Percentiles rank a stretch among this genome's conserved stretches.
Evolutionary conservation across 164 flowering plant species (phyloP).

Genomic region (Macadamia integrifolia): DNA sequence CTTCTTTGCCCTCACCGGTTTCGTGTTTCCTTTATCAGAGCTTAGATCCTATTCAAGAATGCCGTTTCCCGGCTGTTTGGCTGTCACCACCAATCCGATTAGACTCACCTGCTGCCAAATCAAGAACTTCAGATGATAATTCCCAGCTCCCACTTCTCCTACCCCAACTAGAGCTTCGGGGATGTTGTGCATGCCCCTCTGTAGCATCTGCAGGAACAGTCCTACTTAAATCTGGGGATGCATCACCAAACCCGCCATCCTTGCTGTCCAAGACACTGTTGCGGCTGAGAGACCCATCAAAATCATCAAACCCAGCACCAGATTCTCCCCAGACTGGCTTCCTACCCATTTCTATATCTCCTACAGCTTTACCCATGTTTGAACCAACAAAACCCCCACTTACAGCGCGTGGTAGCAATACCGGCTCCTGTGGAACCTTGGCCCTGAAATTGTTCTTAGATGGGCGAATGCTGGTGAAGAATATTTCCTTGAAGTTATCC

Average conservation of each 20-base stretch:
- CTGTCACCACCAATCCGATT: constrained; percentile 40
- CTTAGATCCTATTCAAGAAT: background rate
- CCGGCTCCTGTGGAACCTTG: constrained; percentile 44
- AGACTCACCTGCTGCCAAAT: constrained; percentile 64
- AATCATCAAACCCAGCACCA: constrained; percentile 35
- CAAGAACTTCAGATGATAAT: constrained; percentile 81
- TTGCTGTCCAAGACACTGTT: constrained; percentile 44
- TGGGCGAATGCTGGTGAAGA: constrained; percentile 43
- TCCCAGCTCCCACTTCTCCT: constrained; percentile 95
- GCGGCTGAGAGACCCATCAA: constrained; percentile 42
- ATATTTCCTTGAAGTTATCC: constrained; percentile 51
- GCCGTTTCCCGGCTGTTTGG: constrained; percentile 23
- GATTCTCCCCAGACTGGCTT: constrained; percentile 66
- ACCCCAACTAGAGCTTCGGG: constrained; percentile 86
- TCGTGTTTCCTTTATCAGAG: background rate
- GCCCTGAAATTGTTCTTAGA: constrained; percentile 69
- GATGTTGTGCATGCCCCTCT: constrained; percentile 52
- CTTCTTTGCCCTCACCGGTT: too few species aligned
- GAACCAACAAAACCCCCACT: constrained; percentile 60
- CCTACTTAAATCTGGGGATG: constrained; percentile 58
- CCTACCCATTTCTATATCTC: constrained; percentile 82
- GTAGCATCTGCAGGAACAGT: constrained; percentile 38
- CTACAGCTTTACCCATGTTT: constrained; percentile 54
- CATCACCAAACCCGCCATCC: constrained; percentile 40
- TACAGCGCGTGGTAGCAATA: constrained; percentile 30